Conservation (phyloP, 78 protist genomes). For the Monosiga brevicollis region DNA sequence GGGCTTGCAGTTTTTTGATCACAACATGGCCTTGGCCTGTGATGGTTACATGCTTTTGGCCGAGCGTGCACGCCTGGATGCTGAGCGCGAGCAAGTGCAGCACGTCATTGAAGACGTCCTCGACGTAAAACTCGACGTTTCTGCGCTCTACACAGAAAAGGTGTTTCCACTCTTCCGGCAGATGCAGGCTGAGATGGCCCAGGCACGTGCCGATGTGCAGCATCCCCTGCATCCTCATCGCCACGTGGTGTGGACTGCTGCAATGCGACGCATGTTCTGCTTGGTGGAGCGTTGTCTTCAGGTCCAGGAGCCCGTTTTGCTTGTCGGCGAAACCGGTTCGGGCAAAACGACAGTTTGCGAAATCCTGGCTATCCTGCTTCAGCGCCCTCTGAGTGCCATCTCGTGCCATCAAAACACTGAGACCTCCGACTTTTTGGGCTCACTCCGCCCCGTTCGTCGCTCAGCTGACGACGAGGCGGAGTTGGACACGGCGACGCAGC, state of each 20-base stretch:
- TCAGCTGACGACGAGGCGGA: background rate
- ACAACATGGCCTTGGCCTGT: constrained; percentile 59
- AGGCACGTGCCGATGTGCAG: background rate
- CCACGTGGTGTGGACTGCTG: constrained; percentile 70
- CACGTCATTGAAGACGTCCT: constrained; percentile 52
- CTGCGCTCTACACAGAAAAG: background rate
- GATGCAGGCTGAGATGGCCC: background rate
- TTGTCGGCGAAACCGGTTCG: constrained; percentile 97
- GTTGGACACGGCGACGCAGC: background rate
- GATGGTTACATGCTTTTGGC: constrained; percentile 89
- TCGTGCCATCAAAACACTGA: constrained; percentile 98
- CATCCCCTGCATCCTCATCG: constrained; percentile 10
- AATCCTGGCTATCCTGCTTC: constrained; percentile 34
- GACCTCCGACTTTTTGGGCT: constrained; percentile 95
- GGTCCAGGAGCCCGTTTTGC: constrained; percentile 84
- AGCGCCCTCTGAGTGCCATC: constrained; percentile 59
- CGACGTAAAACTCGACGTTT: constrained; percentile 41
- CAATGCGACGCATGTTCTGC: constrained; percentile 61
- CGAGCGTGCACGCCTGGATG: constrained; percentile 77
- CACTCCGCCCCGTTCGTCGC: constrained; percentile 88
- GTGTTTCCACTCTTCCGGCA: background rate
- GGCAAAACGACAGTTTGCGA: constrained; percentile 95
- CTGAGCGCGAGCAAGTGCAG: constrained; percentile 63
- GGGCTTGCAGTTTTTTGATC: background rate
- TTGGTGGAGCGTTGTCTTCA: constrained; percentile 67